Evolutionary conservation across 2,329 filamentous ascomycete species (phyloP), one percentile per base, ranked within the genome.

Genomic region (Xylaria sp.): DNA sequence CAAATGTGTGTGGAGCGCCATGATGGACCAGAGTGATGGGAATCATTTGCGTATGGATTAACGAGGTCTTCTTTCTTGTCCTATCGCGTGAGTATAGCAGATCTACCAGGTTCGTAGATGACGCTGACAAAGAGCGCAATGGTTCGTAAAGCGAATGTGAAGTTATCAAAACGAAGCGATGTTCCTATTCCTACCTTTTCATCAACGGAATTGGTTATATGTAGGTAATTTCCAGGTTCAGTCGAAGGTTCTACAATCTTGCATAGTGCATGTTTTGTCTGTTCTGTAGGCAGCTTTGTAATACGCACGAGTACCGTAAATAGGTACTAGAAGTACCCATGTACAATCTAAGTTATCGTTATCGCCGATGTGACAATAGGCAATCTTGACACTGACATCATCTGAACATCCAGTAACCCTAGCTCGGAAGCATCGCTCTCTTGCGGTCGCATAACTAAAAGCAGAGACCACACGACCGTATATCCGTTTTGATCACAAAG

Each of bases 1-100:
- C 74, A 64, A 86, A 78, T 9, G 79, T 81, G 72, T 85, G 82
- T 12, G 79, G 77, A 30, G 78, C 78, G 64, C 83, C 83, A 72
- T 85, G 83, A 71, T 87, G 82, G 8, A 78, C 81, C 63, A 89
- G 72, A 5, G 76, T 80, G 51, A 89, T 79, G 48, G 80, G 79
- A 70, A 87, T 36, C 68, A 58, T 71, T 65, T 34, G 68, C 32
- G 7, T 68, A 32, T 64, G 69, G 64, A 4, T 61, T 55, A 58
- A 67, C 14, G 12, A 32, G 32, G 11, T 61, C 61, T 34, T 70
- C 60, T 54, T 57, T 67, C 17, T 72, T 71, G 50, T 65, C 72
- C 72, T 55, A 68, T 74, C 69, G 75, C 2, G 64, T 70, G 27
- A 24, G 56, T 3, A 21, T n/a, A 3, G 32, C 9, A 14, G 48